Evolutionary conservation across 768 basidiomycete species (phyloP).

Genomic region (Suillus sp.): DNA sequence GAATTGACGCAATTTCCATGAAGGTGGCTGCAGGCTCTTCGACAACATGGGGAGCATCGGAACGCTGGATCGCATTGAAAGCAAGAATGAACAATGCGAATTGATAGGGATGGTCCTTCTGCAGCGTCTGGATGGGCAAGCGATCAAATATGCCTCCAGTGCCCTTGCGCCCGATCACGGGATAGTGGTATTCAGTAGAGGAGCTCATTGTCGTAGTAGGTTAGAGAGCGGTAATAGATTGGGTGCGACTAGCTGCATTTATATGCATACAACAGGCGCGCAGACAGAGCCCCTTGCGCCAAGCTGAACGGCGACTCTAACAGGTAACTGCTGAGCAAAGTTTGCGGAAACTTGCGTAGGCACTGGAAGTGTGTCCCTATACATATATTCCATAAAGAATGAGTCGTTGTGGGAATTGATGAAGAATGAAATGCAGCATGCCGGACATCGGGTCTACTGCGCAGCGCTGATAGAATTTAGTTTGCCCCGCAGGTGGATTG

Average conservation of each 20-base stretch:
- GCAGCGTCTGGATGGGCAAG: constrained; percentile 26
- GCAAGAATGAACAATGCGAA: constrained; percentile 31
- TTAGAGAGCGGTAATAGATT: neutral
- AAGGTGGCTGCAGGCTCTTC: constrained; percentile 16
- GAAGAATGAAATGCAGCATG: neutral
- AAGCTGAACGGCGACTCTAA: neutral
- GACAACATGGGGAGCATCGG: neutral
- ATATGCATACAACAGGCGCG: neutral
- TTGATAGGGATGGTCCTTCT: constrained; percentile 23
- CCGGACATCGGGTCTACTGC: neutral
- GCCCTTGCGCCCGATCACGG: constrained; percentile 23
- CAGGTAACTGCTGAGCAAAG: neutral
- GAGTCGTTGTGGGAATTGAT: neutral
- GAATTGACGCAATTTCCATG: constrained; percentile 29
- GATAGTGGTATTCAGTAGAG: constrained; percentile 18
- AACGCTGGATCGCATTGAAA: constrained; percentile 19
- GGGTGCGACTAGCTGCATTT: neutral
- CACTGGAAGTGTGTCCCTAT: neutral
- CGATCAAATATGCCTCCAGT: constrained; percentile 23
- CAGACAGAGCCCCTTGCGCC: neutral
- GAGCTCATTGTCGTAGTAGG: neutral
- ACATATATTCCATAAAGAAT: neutral
- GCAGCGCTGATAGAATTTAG: neutral
- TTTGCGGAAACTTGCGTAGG: neutral
- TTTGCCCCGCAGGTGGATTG: neutral